Conservation (phyloP, 306 rosid species). For the Quercus agrifolia region DNA sequence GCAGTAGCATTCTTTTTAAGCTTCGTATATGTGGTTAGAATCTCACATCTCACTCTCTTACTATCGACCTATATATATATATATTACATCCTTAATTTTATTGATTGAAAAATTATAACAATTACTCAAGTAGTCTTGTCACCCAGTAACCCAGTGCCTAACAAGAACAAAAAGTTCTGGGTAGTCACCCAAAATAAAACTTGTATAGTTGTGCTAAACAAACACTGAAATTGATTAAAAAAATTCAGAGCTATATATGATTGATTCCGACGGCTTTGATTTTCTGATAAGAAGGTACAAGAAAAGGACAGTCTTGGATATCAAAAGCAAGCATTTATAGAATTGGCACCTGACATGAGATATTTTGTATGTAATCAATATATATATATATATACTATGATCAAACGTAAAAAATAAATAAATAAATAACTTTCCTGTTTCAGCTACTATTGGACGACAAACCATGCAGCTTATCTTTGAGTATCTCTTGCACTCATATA, state of each 20-base stretch:
- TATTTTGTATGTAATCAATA: neutral
- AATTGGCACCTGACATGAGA: neutral
- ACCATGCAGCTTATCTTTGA: neutral
- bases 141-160: neutral
- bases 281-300: neutral
- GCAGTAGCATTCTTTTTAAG: no score
- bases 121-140: no score
- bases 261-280: neutral
- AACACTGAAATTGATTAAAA: neutral
- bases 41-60: no score
- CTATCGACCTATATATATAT: no score
- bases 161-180: neutral
- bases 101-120: no score
- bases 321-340: neutral
- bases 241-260: neutral
- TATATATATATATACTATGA: neutral
- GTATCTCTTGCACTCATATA: neutral
- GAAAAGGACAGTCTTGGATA: neutral
- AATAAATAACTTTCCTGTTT: neutral
- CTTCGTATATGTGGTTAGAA: no score
- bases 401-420: neutral
- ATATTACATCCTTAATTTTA: no score
- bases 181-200: neutral
- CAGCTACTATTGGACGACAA: conserved; percentile 8
- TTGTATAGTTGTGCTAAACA: neutral